Conservation (phyloP, 1,284 basidiomycete genomes). For the Pulveroboletus ridleyi region DNA sequence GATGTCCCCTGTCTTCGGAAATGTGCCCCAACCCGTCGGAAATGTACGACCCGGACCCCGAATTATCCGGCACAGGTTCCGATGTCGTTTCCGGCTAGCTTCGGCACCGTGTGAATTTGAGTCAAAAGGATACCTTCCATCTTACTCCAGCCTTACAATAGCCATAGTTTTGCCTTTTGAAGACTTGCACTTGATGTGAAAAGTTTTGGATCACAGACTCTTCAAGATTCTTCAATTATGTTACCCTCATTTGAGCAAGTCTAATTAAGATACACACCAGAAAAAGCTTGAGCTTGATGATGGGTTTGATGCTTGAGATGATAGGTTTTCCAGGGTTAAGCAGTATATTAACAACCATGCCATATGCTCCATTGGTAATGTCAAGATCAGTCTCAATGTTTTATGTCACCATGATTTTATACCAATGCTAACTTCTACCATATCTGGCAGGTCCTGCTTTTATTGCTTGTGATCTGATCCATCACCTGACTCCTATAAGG, state of each 20-base stretch:
- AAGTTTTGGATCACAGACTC: background rate
- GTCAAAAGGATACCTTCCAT: background rate
- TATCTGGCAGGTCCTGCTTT: too few species aligned
- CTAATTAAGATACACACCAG: background rate
- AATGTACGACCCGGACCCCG: too few species aligned
- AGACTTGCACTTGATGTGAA: background rate
- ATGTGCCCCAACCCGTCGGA: too few species aligned
- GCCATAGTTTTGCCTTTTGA: background rate
- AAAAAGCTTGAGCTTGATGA: background rate
- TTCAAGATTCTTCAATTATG: background rate
- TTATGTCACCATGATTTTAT: too few species aligned
- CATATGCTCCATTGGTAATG: too few species aligned
- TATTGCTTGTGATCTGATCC: too few species aligned
- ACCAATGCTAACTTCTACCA: too few species aligned
- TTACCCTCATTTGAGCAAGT: background rate
- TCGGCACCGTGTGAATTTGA: background rate
- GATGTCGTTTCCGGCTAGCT: background rate
- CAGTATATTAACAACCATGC: background rate
- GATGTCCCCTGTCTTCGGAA: too few species aligned
- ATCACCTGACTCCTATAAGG: too few species aligned
- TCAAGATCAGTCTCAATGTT: too few species aligned
- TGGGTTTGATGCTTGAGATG: background rate
- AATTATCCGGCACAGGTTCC: too few species aligned
- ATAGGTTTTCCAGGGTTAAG: background rate
- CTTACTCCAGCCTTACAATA: background rate